These are phyloP conservation scores for Polygonum maritimum DNA, from an alignment of 148 eudicot species.

Conservation along the genomic window DNA sequence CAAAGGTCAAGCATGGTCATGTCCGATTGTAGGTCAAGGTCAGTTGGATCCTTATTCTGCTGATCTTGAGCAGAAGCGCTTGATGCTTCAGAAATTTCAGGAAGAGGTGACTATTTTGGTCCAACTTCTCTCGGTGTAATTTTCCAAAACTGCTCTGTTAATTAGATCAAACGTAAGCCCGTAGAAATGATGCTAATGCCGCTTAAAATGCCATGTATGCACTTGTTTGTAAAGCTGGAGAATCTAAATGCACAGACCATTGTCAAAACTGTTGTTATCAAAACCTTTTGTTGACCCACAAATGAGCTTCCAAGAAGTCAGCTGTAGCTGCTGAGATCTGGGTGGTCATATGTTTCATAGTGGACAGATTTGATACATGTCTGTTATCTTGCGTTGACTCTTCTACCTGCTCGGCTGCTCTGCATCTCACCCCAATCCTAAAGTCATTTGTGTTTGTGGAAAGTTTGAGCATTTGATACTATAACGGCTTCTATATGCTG, in stretches of 20 bases:
- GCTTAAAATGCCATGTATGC: neutral
- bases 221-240: neutral
- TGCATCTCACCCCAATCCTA: neutral
- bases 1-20: constrained; percentile 86
- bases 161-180: neutral
- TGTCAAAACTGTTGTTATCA: neutral
- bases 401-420: neutral
- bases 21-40: constrained; percentile 76
- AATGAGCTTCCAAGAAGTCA: neutral
- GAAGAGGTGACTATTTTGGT: constrained; percentile 55
- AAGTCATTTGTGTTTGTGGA: neutral
- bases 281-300: neutral
- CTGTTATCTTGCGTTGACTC: neutral
- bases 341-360: neutral
- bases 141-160: neutral
- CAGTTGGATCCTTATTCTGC: constrained; percentile 72
- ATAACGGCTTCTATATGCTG: neutral
- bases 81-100: constrained; percentile 95
- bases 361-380: neutral
- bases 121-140: neutral
- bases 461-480: neutral
- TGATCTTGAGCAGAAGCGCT: constrained; percentile 87
- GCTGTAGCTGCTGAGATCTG: neutral
- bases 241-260: neutral
- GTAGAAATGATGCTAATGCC: neutral